A percentile compares a stretch with the other conserved stretches of the same genome.
phyloP scores from a whole-genome alignment of 1,139 yeast genomes.

The Candida sp. region DNA sequence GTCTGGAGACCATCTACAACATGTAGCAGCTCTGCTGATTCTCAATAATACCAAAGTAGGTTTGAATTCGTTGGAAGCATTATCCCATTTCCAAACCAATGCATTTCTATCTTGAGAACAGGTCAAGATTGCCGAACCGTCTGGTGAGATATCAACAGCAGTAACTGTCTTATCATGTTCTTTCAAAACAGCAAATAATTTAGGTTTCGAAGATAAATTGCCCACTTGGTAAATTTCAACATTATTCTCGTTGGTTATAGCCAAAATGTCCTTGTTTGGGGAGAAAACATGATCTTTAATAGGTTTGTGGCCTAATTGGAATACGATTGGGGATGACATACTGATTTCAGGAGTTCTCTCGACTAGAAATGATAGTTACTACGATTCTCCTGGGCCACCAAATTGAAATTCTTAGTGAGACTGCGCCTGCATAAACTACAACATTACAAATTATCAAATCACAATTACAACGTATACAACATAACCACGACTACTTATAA shows the following conservation, averaged over 20 bases:
- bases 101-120: constrained; percentile 99
- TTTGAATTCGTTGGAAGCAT: constrained; percentile 49
- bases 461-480: no score
- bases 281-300: constrained; percentile 91
- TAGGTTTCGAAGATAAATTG: constrained; percentile 33
- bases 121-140: constrained; percentile 83
- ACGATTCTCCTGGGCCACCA: no score
- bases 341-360: constrained; percentile 30
- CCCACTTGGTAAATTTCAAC: constrained; percentile 72
- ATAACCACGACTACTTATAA: not conserved
- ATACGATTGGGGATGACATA: constrained; percentile 35
- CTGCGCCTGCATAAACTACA: no score
- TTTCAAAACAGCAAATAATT: constrained; percentile 56
- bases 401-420: no score
- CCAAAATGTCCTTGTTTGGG: constrained; percentile 63
- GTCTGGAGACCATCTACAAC: constrained; percentile 90
- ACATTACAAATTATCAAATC: no score
- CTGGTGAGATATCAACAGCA: constrained; percentile 86
- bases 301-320: constrained; percentile 77
- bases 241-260: constrained; percentile 74
- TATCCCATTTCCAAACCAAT: constrained; percentile 83
- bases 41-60: constrained; percentile 92
- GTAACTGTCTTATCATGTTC: constrained; percentile 97
- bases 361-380: constrained; percentile 15
- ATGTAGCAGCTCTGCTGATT: constrained; percentile 92